Evolutionary conservation across 2,329 filamentous ascomycete species (phyloP), one percentile per base, ranked within the genome.

Genomic region (Cadophora sp.): DNA sequence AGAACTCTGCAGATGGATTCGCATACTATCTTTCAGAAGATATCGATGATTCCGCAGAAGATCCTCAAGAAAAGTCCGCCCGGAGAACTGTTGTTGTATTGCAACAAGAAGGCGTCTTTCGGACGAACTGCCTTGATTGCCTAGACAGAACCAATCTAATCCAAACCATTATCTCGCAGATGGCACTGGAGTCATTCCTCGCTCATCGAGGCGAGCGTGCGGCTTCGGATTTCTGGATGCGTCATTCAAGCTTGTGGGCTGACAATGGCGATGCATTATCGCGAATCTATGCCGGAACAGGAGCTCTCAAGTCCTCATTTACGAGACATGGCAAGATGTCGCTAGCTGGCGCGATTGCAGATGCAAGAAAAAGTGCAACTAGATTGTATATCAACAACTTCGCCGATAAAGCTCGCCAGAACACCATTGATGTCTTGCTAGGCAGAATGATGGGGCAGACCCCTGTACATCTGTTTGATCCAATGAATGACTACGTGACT

Each of bases 361-460:
- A 99, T 81, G 92, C 94, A 55, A 89, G 95, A 65, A 99, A 99
- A 80, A 97, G 93, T 72, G 94, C 95, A 0, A 96, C 96, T 63
- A 87, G 96, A 68, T 87, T 97, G 71, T 98, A 97, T 77, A 95
- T 97, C 81, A 99, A 99, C 81, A 98, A 97, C 77, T 98, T 99
- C 78, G 88, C 94, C 9, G 96, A 99, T 79, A 97, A 97, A 72
- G 92, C 91, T 26, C 87, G 94, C 58, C 96, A 99, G 78, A 94
- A 93, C 73, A 97, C 93, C 0, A 98, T 99, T 73, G 96, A 99
- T 79, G 90, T 97, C 81, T 85, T 99, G 6, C 84, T 99, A 5
- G 95, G 95, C 2, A 87, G 94, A 64, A 81, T 97, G 50, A 91
- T 97, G 68, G 92, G 93, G 29, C 95, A 98, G 79, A 82, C 85